Evolutionary conservation across 2,329 filamentous ascomycete genomes (phyloP), one percentile per base, ranked within the genome.

Genomic region (Trichoderma asperellum): DNA sequence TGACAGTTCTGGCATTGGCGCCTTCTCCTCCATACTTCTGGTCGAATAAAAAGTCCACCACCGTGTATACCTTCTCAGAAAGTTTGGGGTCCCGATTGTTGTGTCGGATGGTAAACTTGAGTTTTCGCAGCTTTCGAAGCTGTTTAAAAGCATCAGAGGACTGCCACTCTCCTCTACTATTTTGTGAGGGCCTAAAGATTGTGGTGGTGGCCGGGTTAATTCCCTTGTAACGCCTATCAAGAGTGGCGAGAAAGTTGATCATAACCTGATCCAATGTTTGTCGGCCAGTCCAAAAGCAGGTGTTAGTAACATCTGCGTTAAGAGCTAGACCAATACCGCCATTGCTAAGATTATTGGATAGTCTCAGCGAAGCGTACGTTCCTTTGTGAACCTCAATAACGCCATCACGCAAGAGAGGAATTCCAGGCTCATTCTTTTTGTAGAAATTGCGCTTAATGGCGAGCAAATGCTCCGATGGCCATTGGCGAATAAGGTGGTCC

Each of bases 301-400:
- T 92, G 76, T 98, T 97, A 68, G 94, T 91, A 35, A 97, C 91
- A 75, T 99, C 95, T 12, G 97, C 89, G 74, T 97, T 98, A 77
- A 99, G 83, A 0, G 92, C 88, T 6, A 98, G 84, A 10, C 88
- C 88, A 32, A 87, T 86, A 37, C 87, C 85, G 1, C 83, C 80
- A 76, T 86, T 76, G n/a, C 70, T 43, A 18, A 77, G 37, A 70
- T 77, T 78, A 78, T 92, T 85, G 58, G 90, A 91, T 27, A 95
- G 86, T 53, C 94, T 89, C 63, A 97, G 89, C 0, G 94, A 94
- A 11, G 93, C 89, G 75, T 97, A 98, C 5, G 94, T 91, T 35
- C 96, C 96, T 77, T 97, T 97, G 82, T 93, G 90, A 0, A 93
- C 93, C 75, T 94, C 89, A 2, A 96, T 68, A 85, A 88, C 68